Conservation (phyloP, 441 rosid species). For the Kokia cookei region DNA sequence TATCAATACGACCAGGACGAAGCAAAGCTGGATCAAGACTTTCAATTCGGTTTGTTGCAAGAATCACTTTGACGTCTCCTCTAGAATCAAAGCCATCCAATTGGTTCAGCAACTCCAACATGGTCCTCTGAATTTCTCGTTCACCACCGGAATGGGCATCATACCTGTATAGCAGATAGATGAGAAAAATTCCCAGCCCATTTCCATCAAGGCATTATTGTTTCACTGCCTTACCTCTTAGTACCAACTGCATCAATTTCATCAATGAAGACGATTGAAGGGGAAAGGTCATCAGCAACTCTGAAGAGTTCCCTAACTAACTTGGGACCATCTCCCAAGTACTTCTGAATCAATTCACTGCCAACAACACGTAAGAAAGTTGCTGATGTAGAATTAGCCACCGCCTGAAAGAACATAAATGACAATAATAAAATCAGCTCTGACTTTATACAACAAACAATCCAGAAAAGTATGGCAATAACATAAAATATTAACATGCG, state of each 20-base stretch:
- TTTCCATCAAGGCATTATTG: not conserved
- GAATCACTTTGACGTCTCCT: slow-evolving; percentile 93
- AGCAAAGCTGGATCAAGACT: slow-evolving; percentile 98
- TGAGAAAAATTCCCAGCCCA: not conserved
- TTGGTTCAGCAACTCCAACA: slow-evolving; percentile 93
- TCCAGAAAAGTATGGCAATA: not conserved
- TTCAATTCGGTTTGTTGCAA: slow-evolving; percentile 95
- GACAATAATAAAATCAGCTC: not conserved
- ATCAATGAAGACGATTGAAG: slow-evolving; percentile 92
- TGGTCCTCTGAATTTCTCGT: slow-evolving; percentile 96
- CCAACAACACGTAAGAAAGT: slow-evolving; percentile 96
- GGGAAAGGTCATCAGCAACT: slow-evolving; percentile 94
- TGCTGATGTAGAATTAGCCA: slow-evolving; percentile 92
- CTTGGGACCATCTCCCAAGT: slow-evolving; percentile 94
- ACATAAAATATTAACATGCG: not conserved
- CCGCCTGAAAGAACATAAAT: slow-evolving; percentile 51
- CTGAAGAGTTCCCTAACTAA: slow-evolving; percentile 90
- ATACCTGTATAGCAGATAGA: slow-evolving; percentile 33
- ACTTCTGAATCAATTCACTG: slow-evolving; percentile 89
- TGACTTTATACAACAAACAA: not conserved
- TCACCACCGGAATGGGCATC: slow-evolving; percentile 98
- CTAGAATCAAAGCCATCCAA: slow-evolving; percentile 96
- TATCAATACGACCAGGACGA: slow-evolving; percentile 93
- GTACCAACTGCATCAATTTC: slow-evolving; percentile 97
- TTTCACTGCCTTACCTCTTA: slow-evolving; percentile 42